Conservation (phyloP, 2,329 filamentous ascomycete species). For the Chaetomiaceae sp. region DNA sequence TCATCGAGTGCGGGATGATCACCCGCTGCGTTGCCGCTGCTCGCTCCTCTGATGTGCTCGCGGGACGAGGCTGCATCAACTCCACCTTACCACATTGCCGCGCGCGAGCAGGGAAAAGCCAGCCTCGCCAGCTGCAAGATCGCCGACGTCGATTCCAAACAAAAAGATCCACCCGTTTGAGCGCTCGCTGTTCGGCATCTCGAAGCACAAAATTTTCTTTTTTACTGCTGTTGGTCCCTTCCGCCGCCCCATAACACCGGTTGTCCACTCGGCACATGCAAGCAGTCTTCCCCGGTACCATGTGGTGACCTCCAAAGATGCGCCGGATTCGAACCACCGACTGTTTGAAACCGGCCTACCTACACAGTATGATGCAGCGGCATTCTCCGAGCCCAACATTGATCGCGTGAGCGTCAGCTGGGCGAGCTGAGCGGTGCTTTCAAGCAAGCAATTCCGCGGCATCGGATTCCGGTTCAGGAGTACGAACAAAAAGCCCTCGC, state of each 20-base stretch:
- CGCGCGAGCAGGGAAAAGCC: not conserved
- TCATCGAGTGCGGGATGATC: too few species aligned
- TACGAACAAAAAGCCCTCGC: not conserved
- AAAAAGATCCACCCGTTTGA: not conserved
- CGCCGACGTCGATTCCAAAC: not conserved
- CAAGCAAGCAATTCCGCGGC: not conserved
- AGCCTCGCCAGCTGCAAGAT: not conserved
- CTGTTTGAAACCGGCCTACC: too few species aligned
- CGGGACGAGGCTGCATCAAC: slow-evolving; percentile 3
- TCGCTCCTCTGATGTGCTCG: not conserved
- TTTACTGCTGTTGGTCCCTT: not conserved
- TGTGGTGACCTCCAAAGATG: too few species aligned
- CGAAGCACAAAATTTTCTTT: not conserved
- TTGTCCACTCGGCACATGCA: not conserved
- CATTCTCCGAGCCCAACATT: too few species aligned
- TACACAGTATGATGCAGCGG: too few species aligned
- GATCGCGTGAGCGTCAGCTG: too few species aligned
- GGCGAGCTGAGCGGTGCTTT: too few species aligned
- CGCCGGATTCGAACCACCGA: too few species aligned
- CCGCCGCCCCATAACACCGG: not conserved
- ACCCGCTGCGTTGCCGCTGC: not conserved
- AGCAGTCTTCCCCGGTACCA: too few species aligned
- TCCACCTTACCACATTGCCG: not conserved
- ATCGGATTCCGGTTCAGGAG: slow-evolving; percentile 1
- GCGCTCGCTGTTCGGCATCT: slow-evolving; percentile 11